phyloP scores from a whole-genome alignment of 352 stramenopile genomes.

The Paralagenidium karlingii region DNA sequence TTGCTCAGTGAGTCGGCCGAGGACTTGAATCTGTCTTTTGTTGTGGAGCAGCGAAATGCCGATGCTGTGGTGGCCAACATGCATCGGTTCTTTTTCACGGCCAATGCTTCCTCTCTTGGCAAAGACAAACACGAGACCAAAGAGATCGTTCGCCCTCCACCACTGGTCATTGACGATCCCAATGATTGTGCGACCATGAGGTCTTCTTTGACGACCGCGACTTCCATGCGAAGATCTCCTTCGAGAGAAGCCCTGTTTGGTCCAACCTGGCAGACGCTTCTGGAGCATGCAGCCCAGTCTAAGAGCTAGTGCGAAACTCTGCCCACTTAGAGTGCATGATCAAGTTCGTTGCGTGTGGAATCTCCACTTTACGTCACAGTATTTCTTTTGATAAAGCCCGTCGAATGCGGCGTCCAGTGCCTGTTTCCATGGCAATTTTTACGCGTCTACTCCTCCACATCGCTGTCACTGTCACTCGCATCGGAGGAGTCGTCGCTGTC shows the following conservation, averaged over 20 bases:
- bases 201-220: not conserved
- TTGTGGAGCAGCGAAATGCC: slow-evolving; percentile 66
- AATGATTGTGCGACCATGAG: not conserved
- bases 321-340: too few relatives aligned
- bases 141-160: not conserved
- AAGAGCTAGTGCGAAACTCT: too few relatives aligned
- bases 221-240: slow-evolving; percentile 39
- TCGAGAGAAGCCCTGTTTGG: slow-evolving; percentile 59
- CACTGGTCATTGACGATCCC: not conserved
- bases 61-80: slow-evolving; percentile 70
- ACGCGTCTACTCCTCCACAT: too few relatives aligned
- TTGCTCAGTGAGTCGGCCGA: slow-evolving; percentile 79
- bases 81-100: slow-evolving; percentile 65
- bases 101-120: slow-evolving; percentile 4
- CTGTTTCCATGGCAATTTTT: too few relatives aligned
- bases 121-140: not conserved
- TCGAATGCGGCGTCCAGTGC: too few relatives aligned
- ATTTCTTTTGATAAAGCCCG: too few relatives aligned
- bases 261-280: slow-evolving; percentile 54
- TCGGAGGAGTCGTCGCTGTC: slow-evolving; percentile 83
- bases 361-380: too few relatives aligned
- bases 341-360: too few relatives aligned
- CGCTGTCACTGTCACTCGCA: slow-evolving; percentile 20
- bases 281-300: slow-evolving; percentile 9
- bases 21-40: slow-evolving; percentile 85